Base-by-base conservation (phyloP, 1,139 yeast genomes). In the Blastobotrys malaysiensis region DNA sequence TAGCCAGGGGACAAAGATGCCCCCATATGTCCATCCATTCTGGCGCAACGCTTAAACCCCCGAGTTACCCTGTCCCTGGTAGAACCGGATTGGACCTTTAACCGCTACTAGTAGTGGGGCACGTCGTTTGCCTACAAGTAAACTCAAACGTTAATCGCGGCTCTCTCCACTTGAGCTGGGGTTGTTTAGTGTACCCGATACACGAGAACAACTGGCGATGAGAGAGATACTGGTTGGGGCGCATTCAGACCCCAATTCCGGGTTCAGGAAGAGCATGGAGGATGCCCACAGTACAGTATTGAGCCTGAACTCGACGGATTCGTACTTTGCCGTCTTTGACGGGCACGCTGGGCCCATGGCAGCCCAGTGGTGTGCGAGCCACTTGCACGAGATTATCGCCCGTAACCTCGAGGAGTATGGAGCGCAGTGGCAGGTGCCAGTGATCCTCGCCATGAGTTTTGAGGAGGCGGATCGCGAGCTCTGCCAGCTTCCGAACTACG, bases 291-390 rank as follows among this genome's bases (percentile, higher is more conserved):
- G 96, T 0, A 90, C 90, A 48, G 91, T 95, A 63, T 90, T 91
- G 72, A 91, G 87, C 73, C 95, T 93, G 24, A 95, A 89, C 63
- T 78, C 86, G 16, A 98, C 91, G 68, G 88, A 96, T 86, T 98
- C 97, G 2, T 93, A 88, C 68, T 91, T 93, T 77, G 99, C 95
- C 16, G 80, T 93, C 3, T 93, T 90, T 70, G 99, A 93, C 70
- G 99, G 99, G n/a, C 99, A 93, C 72, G 99, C 98, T 3, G 99
- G 99, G 14, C 82, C 84, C 57, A 90, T 84, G 62, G 86, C 96
- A 7, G 96, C 99, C 1, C 82, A 95, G 63, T 93, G 96, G 96
- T 90, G 98, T 73, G 96, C 97, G 0, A 84, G 89, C 58, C 82
- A 88, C 63, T 72, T 93, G 57, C 98, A 93, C 69, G 69, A 77